Base-by-base conservation (phyloP, 2,329 filamentous ascomycete species). In the Alternaria alternata region DNA sequence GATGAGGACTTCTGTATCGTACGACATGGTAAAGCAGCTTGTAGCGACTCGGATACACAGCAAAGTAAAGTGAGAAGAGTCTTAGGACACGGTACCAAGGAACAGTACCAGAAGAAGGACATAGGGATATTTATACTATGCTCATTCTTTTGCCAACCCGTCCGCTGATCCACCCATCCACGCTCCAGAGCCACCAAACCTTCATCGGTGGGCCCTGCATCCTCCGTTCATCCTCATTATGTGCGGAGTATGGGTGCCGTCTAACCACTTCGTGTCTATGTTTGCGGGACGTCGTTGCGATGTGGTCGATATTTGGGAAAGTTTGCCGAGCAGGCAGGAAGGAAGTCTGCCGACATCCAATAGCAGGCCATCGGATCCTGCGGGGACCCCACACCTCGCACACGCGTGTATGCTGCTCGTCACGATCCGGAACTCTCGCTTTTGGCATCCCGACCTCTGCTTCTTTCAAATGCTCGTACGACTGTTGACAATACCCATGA, bases 1-100 rank as follows among this genome's bases (percentile, higher is more conserved):
- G 44, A 84, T 82, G 28, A 84, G 75, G 55, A 84, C 78, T 65
- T 84, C 81, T 3, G 78, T 80, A 62, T 82, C 79, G 52, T 79
- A 70, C 32, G 74, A 72, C 74, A 79, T 73, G 18, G 46, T 59
- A 52, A 14, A 34, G 20, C 0, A n/a, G 24, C 20, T 43, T 32
- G 3, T 26, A 22, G 7, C 4, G 4, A 18, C 7, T 18, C 24
- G 18, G 32, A 36, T 22, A 12, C 4, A 12, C 3, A 20, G 14
- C 14, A 9, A 14, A 28, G 11, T 14, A n/a, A 8, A 5, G 22
- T 48, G 8, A 5, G 18, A 30, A 16, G 46, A 44, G 5, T 16
- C 14, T 18, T 3, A 12, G 9, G 18, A 41, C 3, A 28, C 4
- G 16, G 44, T 51, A 34, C 36, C 6, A 48, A 18, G 3, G 18